A percentile compares a stretch with the other conserved stretches of the same genome.
Conservation (phyloP, 2,329 filamentous ascomycete genomes). For the Furcasterigmium furcatum region DNA sequence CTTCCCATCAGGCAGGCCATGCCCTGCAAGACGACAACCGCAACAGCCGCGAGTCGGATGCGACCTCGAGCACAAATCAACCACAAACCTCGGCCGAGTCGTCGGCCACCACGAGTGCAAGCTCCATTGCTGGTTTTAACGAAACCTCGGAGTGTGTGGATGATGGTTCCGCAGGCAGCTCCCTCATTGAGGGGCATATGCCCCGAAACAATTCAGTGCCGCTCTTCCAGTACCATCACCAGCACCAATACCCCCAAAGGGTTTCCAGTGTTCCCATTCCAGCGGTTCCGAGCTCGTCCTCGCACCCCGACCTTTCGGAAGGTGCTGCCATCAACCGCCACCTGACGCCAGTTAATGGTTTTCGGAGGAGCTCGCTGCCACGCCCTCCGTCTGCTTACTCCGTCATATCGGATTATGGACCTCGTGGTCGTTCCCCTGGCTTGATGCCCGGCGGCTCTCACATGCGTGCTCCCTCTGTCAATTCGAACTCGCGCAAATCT, state of each 20-base stretch:
- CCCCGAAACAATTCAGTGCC: slow-evolving; percentile 44
- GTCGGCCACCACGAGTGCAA: slow-evolving; percentile 53
- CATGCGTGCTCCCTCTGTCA: slow-evolving; percentile 43
- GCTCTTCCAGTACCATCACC: slow-evolving; percentile 62
- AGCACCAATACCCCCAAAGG: slow-evolving; percentile 40
- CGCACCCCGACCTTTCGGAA: slow-evolving; percentile 51
- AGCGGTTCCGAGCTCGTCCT: slow-evolving; percentile 37
- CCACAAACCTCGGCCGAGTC: slow-evolving; percentile 48
- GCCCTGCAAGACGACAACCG: slow-evolving; percentile 33
- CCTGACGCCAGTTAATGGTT: slow-evolving; percentile 53
- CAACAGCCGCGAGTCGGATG: slow-evolving; percentile 51
- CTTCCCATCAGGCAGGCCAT: not conserved
- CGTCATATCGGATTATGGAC: slow-evolving; percentile 63
- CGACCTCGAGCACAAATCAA: slow-evolving; percentile 45
- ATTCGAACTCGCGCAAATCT: slow-evolving; percentile 51
- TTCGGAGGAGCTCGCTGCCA: slow-evolving; percentile 54
- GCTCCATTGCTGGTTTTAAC: slow-evolving; percentile 49
- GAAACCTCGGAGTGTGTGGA: slow-evolving; percentile 42
- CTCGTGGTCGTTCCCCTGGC: slow-evolving; percentile 59
- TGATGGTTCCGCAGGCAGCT: slow-evolving; percentile 47
- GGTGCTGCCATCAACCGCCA: slow-evolving; percentile 53
- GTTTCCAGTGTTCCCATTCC: slow-evolving; percentile 40
- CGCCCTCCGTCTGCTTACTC: slow-evolving; percentile 78
- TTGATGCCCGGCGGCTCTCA: slow-evolving; percentile 37
- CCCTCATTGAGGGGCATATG: slow-evolving; percentile 41